Evolutionary conservation across 768 basidiomycete species (phyloP), one percentile per base, ranked within the genome.

Genomic region (Serendipita sp.): DNA sequence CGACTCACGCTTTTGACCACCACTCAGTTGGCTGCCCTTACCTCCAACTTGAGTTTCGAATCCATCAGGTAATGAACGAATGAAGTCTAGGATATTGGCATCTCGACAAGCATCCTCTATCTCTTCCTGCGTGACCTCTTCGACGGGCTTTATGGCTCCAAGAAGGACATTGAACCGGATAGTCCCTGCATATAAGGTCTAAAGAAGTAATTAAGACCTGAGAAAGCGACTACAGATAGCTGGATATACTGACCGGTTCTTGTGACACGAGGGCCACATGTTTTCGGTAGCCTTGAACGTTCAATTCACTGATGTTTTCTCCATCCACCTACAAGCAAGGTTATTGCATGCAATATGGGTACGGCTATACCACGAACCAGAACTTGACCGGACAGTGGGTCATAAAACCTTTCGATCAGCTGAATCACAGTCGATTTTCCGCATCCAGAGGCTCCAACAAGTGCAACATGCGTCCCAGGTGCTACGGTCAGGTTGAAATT

Each of bases 41-140:
- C 89, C 89, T 64, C 90, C 90, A 51, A 92, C 90, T 69, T 90
- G 81, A 3, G 93, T 95, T 45, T 95, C 90, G 67, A 94, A 93
- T 31, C 91, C 91, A 62, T 87, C 77, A 20, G 93, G 92, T 28
- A 96, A 74, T 0, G 83, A 83, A 66, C 81, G 74, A 68, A 96
- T 90, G 76, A 96, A 96, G 31, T 94, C 90, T 63, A 93, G 75
- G 70, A 94, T 85, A 70, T 96, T 96, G 48, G 94, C 94, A 67
- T 89, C 78, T 17, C 85, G 80, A 69, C 92, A 94, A 0, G 82
- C 93, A 22, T 80, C 76, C 70, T 93, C 89, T 31, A 96, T 83
- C 71, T 96, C 91, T 68, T 85, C 80, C 69, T 92, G 82, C 2
- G 90, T 91, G 9, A 93, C 87, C 67, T 92, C 83, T 0, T 81